These are phyloP conservation scores for Zygosaccharomyces rouxii DNA, from an alignment of 805 yeast genomes.

Conservation along the genomic window DNA sequence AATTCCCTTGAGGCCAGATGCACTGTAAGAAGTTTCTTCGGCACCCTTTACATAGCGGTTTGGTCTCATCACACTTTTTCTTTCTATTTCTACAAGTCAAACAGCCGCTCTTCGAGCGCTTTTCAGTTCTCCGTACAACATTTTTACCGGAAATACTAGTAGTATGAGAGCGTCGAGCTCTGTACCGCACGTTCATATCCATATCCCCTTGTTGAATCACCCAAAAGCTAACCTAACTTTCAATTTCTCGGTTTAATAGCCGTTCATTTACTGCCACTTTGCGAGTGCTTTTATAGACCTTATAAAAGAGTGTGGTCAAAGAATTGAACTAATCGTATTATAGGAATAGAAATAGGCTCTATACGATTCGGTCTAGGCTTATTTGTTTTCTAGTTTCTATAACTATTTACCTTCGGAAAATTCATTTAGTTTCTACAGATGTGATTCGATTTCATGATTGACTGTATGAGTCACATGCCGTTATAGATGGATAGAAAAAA, in stretches of 20 bases:
- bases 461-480: background rate
- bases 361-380: background rate
- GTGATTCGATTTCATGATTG: background rate
- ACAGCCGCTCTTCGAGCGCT: conserved; percentile 68
- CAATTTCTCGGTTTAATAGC: background rate
- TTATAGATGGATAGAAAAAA: background rate
- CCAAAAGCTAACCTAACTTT: background rate
- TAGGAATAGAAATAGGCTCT: background rate
- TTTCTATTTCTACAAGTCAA: conserved; percentile 72
- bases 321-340: too few species aligned
- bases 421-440: background rate
- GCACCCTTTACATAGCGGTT: conserved; percentile 67
- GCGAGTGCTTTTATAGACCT: background rate
- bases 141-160: background rate
- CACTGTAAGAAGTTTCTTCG: conserved; percentile 59
- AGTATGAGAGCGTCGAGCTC: conserved; percentile 4
- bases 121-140: conserved; percentile 26
- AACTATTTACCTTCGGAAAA: background rate
- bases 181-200: conserved; percentile 6
- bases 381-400: background rate
- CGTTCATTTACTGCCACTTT: background rate
- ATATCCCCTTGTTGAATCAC: background rate
- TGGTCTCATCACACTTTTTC: conserved; percentile 70
- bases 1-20: conserved; percentile 51
- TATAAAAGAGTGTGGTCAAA: background rate